Evolutionary conservation across 1,284 basidiomycete genomes (phyloP), one percentile per base, ranked within the genome.

Genomic region (Stereum hirsutum): DNA sequence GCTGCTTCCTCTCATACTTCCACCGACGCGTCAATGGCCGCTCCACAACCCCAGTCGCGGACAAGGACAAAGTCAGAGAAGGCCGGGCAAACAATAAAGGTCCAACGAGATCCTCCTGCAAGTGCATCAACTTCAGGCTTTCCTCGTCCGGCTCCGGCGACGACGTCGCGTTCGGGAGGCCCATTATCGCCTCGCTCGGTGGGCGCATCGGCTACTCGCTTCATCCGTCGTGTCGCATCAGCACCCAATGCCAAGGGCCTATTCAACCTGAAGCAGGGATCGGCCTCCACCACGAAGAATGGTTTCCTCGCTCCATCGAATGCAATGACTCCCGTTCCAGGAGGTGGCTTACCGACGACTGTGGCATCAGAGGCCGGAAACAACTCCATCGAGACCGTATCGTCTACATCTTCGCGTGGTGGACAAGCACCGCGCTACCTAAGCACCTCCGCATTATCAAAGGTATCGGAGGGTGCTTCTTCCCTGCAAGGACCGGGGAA

Each of bases 171-270:
- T 57, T 54, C 55, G 58, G 58, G 28, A 12, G 53, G 64, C 50
- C 55, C 69, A 15, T 63, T 83, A 26, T 80, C 76, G 6, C 78
- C 83, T 28, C 81, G 74, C 55, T 68, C 72, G 14, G 70, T 86
- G 60, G 67, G 78, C 36, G 78, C 78, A 14, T 77, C 79, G 1
- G 85, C 89, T 6, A 75, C 83, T 39, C 80, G 91, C 24, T 92
- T 96, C 63, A 80, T 99, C 31, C 82, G 95, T 40, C 81, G 95
- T 31, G 95, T 98, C 35, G 92, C 94, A 1, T 96, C 92, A 19
- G 94, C 94, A 2, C 95, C 95, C 2, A 98, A 98, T 60, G 85
- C 92, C 38, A 99, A 98, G 62, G 86, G 85, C 33, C 70, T 97
- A 17, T 93, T 95, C 60, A 69, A 74, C 38, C 63, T 77, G 36